Evolutionary conservation across 2,329 filamentous ascomycete genomes (phyloP).

Genomic region (Aspergillus fischeri): DNA sequence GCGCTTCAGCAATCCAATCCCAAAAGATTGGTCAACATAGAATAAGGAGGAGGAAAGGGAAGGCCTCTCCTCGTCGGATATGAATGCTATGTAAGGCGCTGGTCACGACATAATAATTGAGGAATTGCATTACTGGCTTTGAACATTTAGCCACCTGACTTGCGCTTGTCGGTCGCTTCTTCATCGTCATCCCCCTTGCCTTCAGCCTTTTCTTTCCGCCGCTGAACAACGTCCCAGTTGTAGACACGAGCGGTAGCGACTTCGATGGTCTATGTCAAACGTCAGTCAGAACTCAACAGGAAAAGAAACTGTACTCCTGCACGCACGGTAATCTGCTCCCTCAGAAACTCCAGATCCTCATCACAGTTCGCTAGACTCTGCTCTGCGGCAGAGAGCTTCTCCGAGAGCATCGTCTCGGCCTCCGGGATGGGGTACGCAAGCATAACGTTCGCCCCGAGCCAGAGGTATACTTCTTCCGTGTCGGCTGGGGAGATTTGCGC

Average conservation of each 20-base stretch:
- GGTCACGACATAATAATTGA: not conserved
- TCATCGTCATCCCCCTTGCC: constrained; percentile 49
- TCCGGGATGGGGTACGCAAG: constrained; percentile 87
- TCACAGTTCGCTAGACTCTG: constrained; percentile 81
- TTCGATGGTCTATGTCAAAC: constrained; percentile 72
- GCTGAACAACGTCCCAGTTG: constrained; percentile 97
- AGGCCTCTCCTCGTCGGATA: not conserved
- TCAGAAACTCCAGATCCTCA: constrained; percentile 90
- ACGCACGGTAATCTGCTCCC: constrained; percentile 91
- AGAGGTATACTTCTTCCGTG: constrained; percentile 82
- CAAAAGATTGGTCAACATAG: not conserved
- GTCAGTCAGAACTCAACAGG: not conserved
- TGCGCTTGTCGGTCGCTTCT: constrained; percentile 28
- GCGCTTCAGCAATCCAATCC: not conserved
- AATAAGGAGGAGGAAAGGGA: not conserved
- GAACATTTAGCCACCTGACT: constrained; percentile 9
- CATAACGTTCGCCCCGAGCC: constrained; percentile 99
- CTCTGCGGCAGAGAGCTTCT: constrained; percentile 76
- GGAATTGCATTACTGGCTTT: not conserved
- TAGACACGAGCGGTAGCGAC: constrained; percentile 96
- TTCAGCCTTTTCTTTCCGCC: constrained; percentile 77
- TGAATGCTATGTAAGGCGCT: not conserved
- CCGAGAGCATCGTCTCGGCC: constrained; percentile 71
- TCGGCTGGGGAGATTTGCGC: constrained; percentile 72
- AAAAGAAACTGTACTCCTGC: not conserved